phyloP scores from a whole-genome alignment of 2,329 filamentous ascomycete genomes.

The Zymoseptoria passerinii region DNA sequence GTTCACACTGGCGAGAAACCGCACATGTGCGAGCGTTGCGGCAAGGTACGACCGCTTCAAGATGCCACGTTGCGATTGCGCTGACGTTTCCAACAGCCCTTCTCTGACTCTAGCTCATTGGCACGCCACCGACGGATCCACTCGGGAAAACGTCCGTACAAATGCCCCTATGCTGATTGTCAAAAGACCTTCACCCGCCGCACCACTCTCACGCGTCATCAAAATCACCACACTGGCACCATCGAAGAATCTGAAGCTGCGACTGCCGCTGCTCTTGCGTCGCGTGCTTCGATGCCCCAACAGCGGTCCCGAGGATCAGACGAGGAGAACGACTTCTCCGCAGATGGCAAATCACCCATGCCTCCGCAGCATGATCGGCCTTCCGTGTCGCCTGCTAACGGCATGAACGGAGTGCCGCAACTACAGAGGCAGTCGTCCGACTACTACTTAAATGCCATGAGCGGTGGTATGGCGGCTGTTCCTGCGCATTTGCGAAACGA shows the following conservation, averaged over 20 bases:
- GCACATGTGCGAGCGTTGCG: constrained; percentile 92
- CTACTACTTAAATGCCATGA: constrained; percentile 71
- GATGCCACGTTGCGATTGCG: neutral
- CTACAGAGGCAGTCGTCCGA: constrained; percentile 59
- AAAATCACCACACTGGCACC: constrained; percentile 91
- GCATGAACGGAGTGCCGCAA: constrained; percentile 57
- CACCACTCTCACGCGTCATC: constrained; percentile 88
- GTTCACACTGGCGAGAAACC: constrained; percentile 98
- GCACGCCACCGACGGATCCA: constrained; percentile 91
- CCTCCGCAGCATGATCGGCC: constrained; percentile 74
- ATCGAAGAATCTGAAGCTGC: constrained; percentile 88
- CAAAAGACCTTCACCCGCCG: constrained; percentile 97
- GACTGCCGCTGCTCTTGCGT: constrained; percentile 75
- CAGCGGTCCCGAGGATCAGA: constrained; percentile 55
- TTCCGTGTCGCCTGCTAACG: constrained; percentile 71
- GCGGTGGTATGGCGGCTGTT: constrained; percentile 43
- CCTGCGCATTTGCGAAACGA: constrained; percentile 75
- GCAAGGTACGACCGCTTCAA: constrained; percentile 62
- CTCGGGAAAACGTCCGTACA: constrained; percentile 91
- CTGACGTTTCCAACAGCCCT: constrained; percentile 54
- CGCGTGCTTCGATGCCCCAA: constrained; percentile 36
- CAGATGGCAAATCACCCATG: constrained; percentile 60
- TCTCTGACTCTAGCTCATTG: constrained; percentile 91
- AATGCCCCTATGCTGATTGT: constrained; percentile 93
- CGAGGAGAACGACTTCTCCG: constrained; percentile 56